A percentile compares a stretch with the other conserved stretches of the same genome.
Evolutionary conservation across 441 rosid species (phyloP).

Genomic region (Lepidium campestre): DNA sequence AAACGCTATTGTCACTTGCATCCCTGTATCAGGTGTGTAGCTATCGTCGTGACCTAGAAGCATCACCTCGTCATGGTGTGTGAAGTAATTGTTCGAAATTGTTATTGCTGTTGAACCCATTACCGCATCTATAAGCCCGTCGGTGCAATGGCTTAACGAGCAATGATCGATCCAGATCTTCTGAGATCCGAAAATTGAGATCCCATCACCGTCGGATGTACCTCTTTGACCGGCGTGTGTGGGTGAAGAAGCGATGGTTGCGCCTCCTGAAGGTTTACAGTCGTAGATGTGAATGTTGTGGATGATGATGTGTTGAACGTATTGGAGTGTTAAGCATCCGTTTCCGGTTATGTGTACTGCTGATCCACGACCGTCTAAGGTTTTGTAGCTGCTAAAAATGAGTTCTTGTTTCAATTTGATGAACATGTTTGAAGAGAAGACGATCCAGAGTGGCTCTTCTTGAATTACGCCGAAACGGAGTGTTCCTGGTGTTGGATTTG

Average conservation of each 20-base stretch:
- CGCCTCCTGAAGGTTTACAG: slow-evolving; percentile 74
- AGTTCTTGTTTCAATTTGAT: slow-evolving; percentile 74
- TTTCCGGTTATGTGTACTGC: slow-evolving; percentile 59
- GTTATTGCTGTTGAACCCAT: slow-evolving; percentile 90
- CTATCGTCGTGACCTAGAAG: slow-evolving; percentile 68
- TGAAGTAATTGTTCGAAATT: slow-evolving; percentile 61
- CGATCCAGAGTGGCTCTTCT: slow-evolving; percentile 78
- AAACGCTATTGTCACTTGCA: slow-evolving; percentile 84
- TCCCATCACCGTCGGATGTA: slow-evolving; percentile 83
- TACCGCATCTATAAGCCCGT: slow-evolving; percentile 75
- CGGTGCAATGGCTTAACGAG: slow-evolving; percentile 54
- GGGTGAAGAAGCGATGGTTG: slow-evolving; percentile 54
- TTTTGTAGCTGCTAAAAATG: slow-evolving; percentile 72
- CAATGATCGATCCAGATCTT: slow-evolving; percentile 92
- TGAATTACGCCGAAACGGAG: slow-evolving; percentile 85
- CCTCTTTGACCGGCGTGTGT: slow-evolving; percentile 67
- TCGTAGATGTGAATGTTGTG: slow-evolving; percentile 74
- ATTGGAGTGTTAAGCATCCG: slow-evolving; percentile 75
- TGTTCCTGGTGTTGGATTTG: slow-evolving; percentile 76
- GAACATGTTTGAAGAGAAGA: slow-evolving; percentile 59
- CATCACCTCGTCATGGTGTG: slow-evolving; percentile 90
- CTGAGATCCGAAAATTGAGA: slow-evolving; percentile 64
- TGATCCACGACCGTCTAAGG: slow-evolving; percentile 81
- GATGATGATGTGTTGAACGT: slow-evolving; percentile 68
- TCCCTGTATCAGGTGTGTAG: slow-evolving; percentile 51